Evolutionary conservation across 805 yeast genomes (phyloP).

Genomic region (Wickerhamomyces silvicola): DNA sequence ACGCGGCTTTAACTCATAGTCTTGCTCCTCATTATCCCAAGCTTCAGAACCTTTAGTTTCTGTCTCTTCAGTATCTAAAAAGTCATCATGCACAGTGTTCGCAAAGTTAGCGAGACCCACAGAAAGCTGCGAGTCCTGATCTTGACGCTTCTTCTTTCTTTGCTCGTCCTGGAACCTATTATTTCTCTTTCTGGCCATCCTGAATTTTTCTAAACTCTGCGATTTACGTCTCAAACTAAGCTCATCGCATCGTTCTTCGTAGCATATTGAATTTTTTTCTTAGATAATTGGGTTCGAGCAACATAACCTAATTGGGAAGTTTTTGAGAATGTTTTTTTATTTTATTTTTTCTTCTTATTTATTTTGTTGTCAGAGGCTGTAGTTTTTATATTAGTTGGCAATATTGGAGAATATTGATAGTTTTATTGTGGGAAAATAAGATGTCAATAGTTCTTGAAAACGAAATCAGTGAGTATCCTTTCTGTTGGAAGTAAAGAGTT

Average conservation of each 20-base stretch:
- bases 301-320: conserved; percentile 7
- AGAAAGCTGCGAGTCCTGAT: conserved; percentile 17
- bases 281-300: conserved; percentile 3
- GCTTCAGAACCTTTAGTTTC: too few relatives aligned
- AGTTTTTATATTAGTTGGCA: too few relatives aligned
- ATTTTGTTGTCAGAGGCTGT: too few relatives aligned
- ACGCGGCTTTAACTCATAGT: conserved; percentile 73
- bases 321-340: conserved; percentile 7
- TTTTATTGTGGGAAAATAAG: too few relatives aligned
- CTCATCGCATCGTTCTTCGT: conserved; percentile 1
- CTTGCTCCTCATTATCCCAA: conserved; percentile 75
- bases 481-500: neutral
- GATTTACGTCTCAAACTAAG: neutral
- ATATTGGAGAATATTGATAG: too few relatives aligned
- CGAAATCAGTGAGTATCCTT: neutral
- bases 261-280: neutral
- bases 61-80: conserved; percentile 1
- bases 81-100: conserved; percentile 8
- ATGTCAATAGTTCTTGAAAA: neutral
- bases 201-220: neutral
- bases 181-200: conserved; percentile 33
- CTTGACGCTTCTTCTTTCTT: conserved; percentile 18
- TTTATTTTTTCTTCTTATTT: conserved; percentile 2
- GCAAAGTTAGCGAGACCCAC: conserved; percentile 19
- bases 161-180: conserved; percentile 29